Conservation (phyloP, 345 rosid species). For the Eucalyptus cloeziana region DNA sequence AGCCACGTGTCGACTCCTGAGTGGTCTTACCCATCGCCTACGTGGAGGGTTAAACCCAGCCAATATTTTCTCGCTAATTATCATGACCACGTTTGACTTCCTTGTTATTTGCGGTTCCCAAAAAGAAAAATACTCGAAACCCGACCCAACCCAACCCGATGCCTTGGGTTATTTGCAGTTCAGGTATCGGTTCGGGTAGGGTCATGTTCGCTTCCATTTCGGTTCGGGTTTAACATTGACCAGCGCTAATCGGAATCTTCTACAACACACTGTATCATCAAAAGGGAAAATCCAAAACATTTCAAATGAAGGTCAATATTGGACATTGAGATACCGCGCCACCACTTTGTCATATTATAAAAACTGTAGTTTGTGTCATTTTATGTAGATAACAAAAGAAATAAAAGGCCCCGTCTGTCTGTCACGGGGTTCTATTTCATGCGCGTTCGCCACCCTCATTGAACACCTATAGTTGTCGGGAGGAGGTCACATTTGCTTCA, state of each 20-base stretch:
- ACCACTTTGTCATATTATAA: not conserved
- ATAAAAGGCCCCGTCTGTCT: not conserved
- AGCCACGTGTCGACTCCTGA: no score
- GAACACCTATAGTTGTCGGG: not conserved
- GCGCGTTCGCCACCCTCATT: not conserved
- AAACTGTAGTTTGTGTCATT: not conserved
- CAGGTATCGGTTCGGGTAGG: not conserved
- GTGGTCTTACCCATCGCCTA: no score
- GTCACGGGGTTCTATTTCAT: not conserved
- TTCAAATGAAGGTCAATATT: not conserved
- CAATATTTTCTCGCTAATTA: not conserved
- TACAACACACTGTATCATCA: not conserved
- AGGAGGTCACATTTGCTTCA: not conserved
- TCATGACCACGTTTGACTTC: not conserved
- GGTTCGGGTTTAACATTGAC: not conserved
- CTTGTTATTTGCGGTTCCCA: not conserved
- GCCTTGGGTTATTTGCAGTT: not conserved
- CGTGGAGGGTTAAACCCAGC: no score
- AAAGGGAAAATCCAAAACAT: not conserved
- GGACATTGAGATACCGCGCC: not conserved
- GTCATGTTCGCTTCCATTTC: not conserved
- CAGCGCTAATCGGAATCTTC: not conserved
- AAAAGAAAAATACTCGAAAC: not conserved
- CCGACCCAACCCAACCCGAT: not conserved
- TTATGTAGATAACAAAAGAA: not conserved